Percentiles rank a stretch among this genome's conserved stretches.
Evolutionary conservation across 306 rosid species (phyloP).

Genomic region (Quercus alba): DNA sequence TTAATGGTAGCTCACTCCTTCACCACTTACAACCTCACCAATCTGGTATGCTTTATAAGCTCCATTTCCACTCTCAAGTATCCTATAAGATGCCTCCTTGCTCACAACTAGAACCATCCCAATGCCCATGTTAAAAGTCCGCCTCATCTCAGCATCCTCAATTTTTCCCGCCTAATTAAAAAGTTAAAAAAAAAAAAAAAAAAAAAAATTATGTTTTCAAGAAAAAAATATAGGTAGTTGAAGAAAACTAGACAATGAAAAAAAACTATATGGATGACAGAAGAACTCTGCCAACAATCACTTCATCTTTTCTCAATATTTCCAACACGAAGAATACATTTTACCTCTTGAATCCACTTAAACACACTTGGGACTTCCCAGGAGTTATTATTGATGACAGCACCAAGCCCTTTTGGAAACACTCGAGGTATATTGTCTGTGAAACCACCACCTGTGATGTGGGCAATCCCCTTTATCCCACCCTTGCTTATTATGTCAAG

Average conservation of each 20-base stretch:
- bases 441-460: constrained; percentile 91
- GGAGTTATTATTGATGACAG: constrained; percentile 51
- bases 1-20: constrained; percentile 53
- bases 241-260: not conserved
- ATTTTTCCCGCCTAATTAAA: constrained; percentile 66
- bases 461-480: constrained; percentile 89
- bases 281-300: not conserved
- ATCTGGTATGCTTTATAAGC: constrained; percentile 45
- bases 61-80: constrained; percentile 39
- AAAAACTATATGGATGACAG: not conserved
- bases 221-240: not conserved
- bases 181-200: not conserved
- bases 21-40: constrained; percentile 60
- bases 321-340: not conserved
- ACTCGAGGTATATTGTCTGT: constrained; percentile 91
- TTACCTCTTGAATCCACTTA: constrained; percentile 93
- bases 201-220: not conserved
- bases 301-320: not conserved
- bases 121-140: constrained; percentile 85
- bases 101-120: constrained; percentile 89
- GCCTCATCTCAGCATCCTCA: constrained; percentile 71
- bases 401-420: constrained; percentile 84
- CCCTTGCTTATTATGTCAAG: constrained; percentile 74
- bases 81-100: constrained; percentile 45
- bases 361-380: constrained; percentile 79